phyloP scores from a whole-genome alignment of 306 rosid genomes.

The Lupinus albus region DNA sequence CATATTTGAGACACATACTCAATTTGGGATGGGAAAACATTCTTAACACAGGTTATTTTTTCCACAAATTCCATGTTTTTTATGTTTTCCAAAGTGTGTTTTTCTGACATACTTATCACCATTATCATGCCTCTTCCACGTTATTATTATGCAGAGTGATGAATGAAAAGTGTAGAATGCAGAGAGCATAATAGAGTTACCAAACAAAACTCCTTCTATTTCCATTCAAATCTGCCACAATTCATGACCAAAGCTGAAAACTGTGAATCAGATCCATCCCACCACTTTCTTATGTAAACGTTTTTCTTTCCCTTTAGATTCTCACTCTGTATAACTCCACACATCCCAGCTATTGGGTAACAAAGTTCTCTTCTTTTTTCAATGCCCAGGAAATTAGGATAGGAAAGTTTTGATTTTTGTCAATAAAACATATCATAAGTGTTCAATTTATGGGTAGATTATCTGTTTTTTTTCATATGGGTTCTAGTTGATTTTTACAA shows the following conservation, averaged over 20 bases:
- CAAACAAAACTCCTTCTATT: constrained; percentile 23
- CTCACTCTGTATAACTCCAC: constrained; percentile 13
- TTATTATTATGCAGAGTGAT: constrained; percentile 10
- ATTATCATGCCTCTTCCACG: background rate
- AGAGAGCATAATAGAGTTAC: background rate
- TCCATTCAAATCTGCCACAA: constrained; percentile 47
- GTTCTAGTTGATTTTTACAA: constrained; percentile 30
- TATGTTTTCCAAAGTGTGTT: too few relatives aligned
- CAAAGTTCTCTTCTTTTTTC: constrained; percentile 27
- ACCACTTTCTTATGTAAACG: constrained; percentile 41
- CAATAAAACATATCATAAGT: background rate
- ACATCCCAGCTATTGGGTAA: constrained; percentile 31
- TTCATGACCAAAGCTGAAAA: constrained; percentile 36
- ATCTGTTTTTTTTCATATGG: constrained; percentile 40
- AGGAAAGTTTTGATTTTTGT: constrained; percentile 35
- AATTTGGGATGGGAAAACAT: too few relatives aligned
- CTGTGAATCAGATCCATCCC: constrained; percentile 50
- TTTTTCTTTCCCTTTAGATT: constrained; percentile 27
- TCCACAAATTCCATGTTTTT: background rate
- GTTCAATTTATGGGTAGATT: constrained; percentile 34
- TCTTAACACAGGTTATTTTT: too few relatives aligned
- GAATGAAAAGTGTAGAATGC: constrained; percentile 3
- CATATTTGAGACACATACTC: too few relatives aligned
- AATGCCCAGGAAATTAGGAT: constrained; percentile 22
- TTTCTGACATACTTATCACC: background rate